Evolutionary conservation across 2,329 filamentous ascomycete genomes (phyloP).

Genomic region (Stagonosporopsis chrysanthemi): DNA sequence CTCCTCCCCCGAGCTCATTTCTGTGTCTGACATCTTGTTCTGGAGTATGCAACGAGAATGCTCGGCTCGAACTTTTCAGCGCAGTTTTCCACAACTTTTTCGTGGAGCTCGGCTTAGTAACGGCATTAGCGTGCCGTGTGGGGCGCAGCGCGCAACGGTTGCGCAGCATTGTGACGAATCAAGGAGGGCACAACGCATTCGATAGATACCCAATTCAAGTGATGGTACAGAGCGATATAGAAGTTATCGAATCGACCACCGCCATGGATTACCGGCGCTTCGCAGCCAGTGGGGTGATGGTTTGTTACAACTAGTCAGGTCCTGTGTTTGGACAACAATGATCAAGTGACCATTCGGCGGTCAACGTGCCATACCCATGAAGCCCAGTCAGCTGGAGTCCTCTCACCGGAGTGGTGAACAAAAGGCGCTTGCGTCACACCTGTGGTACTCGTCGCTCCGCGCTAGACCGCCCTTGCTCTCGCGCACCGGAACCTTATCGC

Average conservation of each 20-base stretch:
- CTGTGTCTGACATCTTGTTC: conserved; percentile 18
- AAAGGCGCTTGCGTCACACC: conserved; percentile 13
- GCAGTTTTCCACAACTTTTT: conserved; percentile 9
- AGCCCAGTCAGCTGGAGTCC: neutral
- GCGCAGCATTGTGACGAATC: neutral
- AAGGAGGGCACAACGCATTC: neutral
- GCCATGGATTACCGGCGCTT: neutral
- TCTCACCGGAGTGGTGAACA: conserved; percentile 14
- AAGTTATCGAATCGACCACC: neutral
- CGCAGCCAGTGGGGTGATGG: neutral
- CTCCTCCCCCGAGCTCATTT: conserved; percentile 22
- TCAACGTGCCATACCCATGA: conserved; percentile 2
- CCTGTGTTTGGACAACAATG: neutral
- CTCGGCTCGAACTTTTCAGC: conserved; percentile 10
- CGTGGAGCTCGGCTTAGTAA: conserved; percentile 14
- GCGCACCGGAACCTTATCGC: conserved; percentile 17
- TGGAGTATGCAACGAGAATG: neutral
- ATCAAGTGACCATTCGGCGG: conserved; percentile 15
- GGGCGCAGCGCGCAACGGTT: conserved; percentile 8
- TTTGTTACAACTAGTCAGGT: neutral
- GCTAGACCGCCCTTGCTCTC: conserved; percentile 14
- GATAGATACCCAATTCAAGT: neutral
- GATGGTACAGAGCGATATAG: too few relatives aligned
- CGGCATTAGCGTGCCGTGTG: conserved; percentile 17
- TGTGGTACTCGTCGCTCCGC: conserved; percentile 8